Evolutionary conservation across 1,284 basidiomycete species (phyloP), one percentile per base, ranked within the genome.

Genomic region (Heliocybe sulcata): DNA sequence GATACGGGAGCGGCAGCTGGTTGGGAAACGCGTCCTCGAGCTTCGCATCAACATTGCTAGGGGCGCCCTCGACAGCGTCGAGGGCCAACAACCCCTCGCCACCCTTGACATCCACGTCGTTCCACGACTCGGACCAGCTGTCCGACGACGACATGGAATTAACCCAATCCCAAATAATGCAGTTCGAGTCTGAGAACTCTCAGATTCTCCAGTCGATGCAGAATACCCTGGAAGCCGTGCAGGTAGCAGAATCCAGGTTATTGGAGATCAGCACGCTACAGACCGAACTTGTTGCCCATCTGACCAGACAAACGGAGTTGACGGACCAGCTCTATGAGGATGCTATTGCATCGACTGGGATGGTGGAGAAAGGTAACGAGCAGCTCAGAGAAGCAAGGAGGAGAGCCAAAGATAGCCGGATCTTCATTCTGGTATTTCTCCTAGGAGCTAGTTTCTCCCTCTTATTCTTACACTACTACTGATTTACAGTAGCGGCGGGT

Each of bases 201-300:
- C 83, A 83, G 58, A 86, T 96, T 54, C 72, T 96, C 54, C 84
- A 85, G 60, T 81, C 81, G 47, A 87, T 92, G 26, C 89, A 94
- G 66, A 83, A 91, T 61, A 90, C 89, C 14, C 75, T 96, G 23
- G 87, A 86, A 60, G 85, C 90, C 3, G 88, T 96, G 52, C 89
- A 94, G 67, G 86, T 89, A 67, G 94, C 94, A 20, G 94, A 96
- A 67, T 82, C 88, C 49, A 83, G 90, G 45, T 71, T 96, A 57
- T 78, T 92, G 74, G 94, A 95, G 66, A 97, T 97, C 64, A 91
- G 90, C 64, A 82, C 89, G 48, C 72, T 97, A 57, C 93, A 97
- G 72, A 87, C 89, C 72, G 90, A 95, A 69, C 78, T 97, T 60
- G 83, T 94, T 55, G 77, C 82, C 16, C 93, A 96, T 67, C 77